Evolutionary conservation across 1,284 basidiomycete genomes (phyloP).

Genomic region (Jaminaea rosea): DNA sequence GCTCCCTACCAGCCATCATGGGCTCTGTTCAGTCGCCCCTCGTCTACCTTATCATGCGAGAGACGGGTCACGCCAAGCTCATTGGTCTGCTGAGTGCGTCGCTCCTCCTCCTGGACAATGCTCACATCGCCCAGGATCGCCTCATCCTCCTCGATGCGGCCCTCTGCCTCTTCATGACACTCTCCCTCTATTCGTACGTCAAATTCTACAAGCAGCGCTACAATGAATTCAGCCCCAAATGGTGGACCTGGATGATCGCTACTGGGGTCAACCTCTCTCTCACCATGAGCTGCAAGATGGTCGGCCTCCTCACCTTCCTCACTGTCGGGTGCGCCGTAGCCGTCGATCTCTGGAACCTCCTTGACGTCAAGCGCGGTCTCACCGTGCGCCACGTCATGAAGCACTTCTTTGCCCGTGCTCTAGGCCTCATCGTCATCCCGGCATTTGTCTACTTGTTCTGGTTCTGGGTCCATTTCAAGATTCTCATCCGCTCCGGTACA

Average conservation of each 20-base stretch:
- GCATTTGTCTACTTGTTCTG: conserved; percentile 84
- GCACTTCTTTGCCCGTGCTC: conserved; percentile 76
- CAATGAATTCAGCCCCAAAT: conserved; percentile 51
- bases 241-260: conserved; percentile 89
- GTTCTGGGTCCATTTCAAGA: conserved; percentile 91
- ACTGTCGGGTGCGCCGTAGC: conserved; percentile 83
- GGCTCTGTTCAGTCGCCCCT: conserved; percentile 81
- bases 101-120: conserved; percentile 86
- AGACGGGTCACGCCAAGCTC: conserved; percentile 83
- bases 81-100: conserved; percentile 78
- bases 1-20: conserved; percentile 79
- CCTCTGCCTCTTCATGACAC: conserved; percentile 87
- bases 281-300: conserved; percentile 96
- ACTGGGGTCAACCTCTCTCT: conserved; percentile 90
- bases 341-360: conserved; percentile 86
- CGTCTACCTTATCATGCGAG: conserved; percentile 93
- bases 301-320: conserved; percentile 83
- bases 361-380: conserved; percentile 75
- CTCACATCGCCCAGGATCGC: conserved; percentile 86
- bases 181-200: conserved; percentile 89
- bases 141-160: conserved; percentile 92
- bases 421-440: conserved; percentile 81
- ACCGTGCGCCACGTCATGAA: conserved; percentile 69
- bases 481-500: conserved; percentile 80
- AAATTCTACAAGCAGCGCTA: conserved; percentile 93